These are phyloP conservation scores for Fistulifera pelliculosa DNA, from an alignment of 108 stramenopile species.

Conservation along the genomic window DNA sequence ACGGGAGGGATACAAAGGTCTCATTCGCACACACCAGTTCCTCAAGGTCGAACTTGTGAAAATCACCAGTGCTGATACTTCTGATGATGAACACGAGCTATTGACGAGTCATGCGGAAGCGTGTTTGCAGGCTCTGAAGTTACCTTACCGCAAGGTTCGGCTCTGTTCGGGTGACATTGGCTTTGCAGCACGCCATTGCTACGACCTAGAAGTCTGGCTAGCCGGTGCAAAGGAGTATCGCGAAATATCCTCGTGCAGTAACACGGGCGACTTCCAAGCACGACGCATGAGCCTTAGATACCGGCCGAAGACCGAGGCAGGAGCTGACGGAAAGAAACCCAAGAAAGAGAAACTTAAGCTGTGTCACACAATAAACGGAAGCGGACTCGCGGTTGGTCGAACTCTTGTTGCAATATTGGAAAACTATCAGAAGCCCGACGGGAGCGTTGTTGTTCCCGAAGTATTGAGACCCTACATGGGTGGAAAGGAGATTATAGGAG, in stretches of 20 bases:
- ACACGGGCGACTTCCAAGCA: conserved; percentile 97
- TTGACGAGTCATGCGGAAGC: conserved; percentile 83
- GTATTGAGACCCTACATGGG: conserved; percentile 92
- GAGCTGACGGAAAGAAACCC: conserved; percentile 42
- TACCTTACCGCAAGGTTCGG: conserved; percentile 91
- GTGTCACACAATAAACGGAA: conserved; percentile 97
- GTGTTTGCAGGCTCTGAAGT: conserved; percentile 72
- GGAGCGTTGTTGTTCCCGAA: conserved; percentile 79
- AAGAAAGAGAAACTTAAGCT: conserved; percentile 75
- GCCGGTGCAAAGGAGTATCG: conserved; percentile 87
- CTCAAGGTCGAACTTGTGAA: conserved; percentile 97
- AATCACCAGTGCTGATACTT: conserved; percentile 74
- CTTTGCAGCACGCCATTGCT: conserved; percentile 88
- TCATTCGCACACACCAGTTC: conserved; percentile 98
- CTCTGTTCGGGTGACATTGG: conserved; percentile 95
- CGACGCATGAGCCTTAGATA: conserved; percentile 91
- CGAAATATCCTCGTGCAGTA: conserved; percentile 92
- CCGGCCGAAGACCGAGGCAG: conserved; percentile 38
- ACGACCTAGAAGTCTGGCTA: conserved; percentile 98
- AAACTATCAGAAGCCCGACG: conserved; percentile 92
- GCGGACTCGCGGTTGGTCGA: conserved; percentile 94
- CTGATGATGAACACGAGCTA: conserved; percentile 78
- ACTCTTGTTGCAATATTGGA: conserved; percentile 95
- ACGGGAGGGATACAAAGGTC: conserved; percentile 92
- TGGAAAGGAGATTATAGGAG: conserved; percentile 61